phyloP scores from a whole-genome alignment of 2,329 filamentous ascomycete genomes.

The Daldinia eschscholtzii region DNA sequence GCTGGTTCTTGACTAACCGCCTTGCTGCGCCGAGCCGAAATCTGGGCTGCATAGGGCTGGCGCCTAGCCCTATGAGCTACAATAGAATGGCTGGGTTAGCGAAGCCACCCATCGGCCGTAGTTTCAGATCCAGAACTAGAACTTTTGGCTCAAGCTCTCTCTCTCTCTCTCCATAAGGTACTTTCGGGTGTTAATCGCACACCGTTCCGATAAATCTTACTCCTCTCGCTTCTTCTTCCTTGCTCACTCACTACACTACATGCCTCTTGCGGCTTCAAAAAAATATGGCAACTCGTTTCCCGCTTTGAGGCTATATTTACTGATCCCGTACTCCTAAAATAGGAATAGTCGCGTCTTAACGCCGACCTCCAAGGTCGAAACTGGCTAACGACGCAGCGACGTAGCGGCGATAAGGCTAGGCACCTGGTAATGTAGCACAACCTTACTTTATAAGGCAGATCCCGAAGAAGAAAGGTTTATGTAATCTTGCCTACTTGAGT shows the following conservation, averaged over 20 bases:
- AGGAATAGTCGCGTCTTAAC: conserved; percentile 4
- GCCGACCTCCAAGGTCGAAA: background rate
- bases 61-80: conserved; percentile 33
- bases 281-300: background rate
- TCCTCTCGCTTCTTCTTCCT: background rate
- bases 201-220: background rate
- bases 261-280: background rate
- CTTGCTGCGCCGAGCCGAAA: conserved; percentile 23
- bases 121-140: background rate
- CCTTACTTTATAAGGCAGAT: background rate
- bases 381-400: background rate
- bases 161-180: background rate
- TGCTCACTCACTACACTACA: background rate
- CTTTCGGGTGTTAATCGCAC: conserved; percentile 6
- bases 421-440: background rate
- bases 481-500: background rate
- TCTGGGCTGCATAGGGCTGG: conserved; percentile 42
- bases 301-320: background rate
- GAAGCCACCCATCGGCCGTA: conserved; percentile 15
- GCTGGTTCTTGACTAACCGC: conserved; percentile 16
- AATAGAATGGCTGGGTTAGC: conserved; percentile 22
- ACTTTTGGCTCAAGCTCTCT: background rate
- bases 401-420: conserved; percentile 3
- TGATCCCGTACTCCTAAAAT: background rate
- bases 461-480: background rate